Percentiles rank a stretch among this genome's conserved stretches.
phyloP scores from a whole-genome alignment of 305 asterid species.

The Galium porrigens region DNA sequence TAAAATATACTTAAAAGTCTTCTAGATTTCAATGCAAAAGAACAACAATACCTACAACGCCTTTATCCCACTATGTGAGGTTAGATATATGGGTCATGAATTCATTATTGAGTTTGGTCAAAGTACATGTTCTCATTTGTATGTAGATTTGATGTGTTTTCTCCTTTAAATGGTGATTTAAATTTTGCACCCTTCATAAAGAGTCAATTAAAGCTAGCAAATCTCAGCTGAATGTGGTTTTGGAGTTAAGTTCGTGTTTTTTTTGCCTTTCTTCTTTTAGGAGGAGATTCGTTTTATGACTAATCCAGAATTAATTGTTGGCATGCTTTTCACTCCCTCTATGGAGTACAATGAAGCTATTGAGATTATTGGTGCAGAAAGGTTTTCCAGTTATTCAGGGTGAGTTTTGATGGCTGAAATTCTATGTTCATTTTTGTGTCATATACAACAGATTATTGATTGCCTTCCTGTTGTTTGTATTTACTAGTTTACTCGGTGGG shows the following conservation, averaged over 20 bases:
- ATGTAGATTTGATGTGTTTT: background rate
- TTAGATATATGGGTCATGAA: too few species aligned
- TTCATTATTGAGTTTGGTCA: background rate
- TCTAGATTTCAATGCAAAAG: too few species aligned
- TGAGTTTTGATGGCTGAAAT: slow-evolving; percentile 13
- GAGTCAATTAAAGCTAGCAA: background rate
- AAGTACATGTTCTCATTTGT: background rate
- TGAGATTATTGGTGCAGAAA: slow-evolving; percentile 73
- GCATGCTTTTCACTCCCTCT: slow-evolving; percentile 60
- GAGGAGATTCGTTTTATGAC: slow-evolving; percentile 96
- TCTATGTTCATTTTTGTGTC: background rate
- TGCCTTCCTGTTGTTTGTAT: background rate
- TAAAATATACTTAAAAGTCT: too few species aligned
- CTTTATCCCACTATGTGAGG: too few species aligned
- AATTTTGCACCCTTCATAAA: background rate
- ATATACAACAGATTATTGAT: background rate
- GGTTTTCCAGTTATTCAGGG: slow-evolving; percentile 73
- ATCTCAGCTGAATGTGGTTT: background rate
- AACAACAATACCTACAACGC: too few species aligned
- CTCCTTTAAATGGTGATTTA: background rate
- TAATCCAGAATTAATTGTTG: slow-evolving; percentile 63
- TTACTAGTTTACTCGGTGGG: background rate
- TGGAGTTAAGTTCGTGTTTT: background rate
- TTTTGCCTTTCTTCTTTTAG: slow-evolving; percentile 5
- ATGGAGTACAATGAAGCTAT: slow-evolving; percentile 82